Evolutionary conservation across 805 yeast species (phyloP).

Genomic region (Tetrapisispora pingtungensis): DNA sequence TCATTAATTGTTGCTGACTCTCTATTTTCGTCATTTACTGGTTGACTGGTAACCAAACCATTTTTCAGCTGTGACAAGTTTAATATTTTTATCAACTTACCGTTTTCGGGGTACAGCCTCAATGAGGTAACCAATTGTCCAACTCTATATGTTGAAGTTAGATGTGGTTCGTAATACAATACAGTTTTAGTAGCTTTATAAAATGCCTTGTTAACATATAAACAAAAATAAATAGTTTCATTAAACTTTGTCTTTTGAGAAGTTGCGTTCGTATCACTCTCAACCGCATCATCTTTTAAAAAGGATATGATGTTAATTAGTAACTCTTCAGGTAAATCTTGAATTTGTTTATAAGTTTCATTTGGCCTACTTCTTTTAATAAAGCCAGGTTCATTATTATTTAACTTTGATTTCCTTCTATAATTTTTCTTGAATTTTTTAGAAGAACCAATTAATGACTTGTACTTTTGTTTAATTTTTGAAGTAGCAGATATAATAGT

Average conservation of each 20-base stretch:
- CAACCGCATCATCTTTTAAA: too few species aligned
- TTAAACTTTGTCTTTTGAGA: constrained; percentile 22
- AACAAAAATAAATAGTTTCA: constrained; percentile 33
- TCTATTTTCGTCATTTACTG: neutral
- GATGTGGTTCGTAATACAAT: constrained; percentile 43
- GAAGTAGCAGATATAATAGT: constrained; percentile 8
- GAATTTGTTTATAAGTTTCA: constrained; percentile 7
- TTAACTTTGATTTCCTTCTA: neutral
- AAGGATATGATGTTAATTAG: constrained; percentile 18
- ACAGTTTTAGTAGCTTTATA: constrained; percentile 42
- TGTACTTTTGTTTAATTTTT: constrained; percentile 18
- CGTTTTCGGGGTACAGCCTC: constrained; percentile 46
- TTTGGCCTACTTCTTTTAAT: neutral
- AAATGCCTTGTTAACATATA: constrained; percentile 44
- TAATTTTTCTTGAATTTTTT: constrained; percentile 20
- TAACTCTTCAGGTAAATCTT: constrained; percentile 29
- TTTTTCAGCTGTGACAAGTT: constrained; percentile 45
- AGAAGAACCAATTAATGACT: constrained; percentile 17
- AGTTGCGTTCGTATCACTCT: too few species aligned
- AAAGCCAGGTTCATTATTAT: neutral
- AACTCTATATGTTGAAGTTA: constrained; percentile 65
- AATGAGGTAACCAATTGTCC: constrained; percentile 70
- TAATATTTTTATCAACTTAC: constrained; percentile 43
- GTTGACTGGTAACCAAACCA: constrained; percentile 25
- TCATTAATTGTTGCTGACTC: neutral